Conservation (phyloP, 139 green algal genomes). For the Picochlorum sp. region DNA sequence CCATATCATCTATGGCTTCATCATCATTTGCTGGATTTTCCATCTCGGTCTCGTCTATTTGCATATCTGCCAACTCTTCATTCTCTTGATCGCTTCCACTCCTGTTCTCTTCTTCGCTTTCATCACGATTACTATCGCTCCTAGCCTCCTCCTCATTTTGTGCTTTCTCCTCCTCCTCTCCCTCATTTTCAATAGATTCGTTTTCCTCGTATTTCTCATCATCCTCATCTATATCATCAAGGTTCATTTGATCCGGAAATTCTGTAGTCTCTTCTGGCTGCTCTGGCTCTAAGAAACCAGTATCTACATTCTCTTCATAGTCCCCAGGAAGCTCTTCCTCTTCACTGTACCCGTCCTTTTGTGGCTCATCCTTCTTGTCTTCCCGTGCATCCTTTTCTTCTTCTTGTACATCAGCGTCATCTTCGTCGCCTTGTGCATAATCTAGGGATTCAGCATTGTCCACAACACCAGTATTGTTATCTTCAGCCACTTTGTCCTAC, state of each 20-base stretch:
- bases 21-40: conserved; percentile 9
- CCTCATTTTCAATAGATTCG: conserved; percentile 8
- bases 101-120: conserved; percentile 22
- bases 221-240: conserved; percentile 52
- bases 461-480: not conserved
- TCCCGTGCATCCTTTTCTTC: conserved; percentile 19
- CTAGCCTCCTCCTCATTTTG: conserved; percentile 11
- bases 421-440: conserved; percentile 1
- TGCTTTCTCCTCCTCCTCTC: conserved; percentile 19
- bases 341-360: conserved; percentile 17
- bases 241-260: conserved; percentile 70
- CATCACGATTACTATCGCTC: conserved; percentile 1
- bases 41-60: conserved; percentile 5
- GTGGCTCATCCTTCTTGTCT: too few relatives aligned
- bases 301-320: conserved; percentile 8
- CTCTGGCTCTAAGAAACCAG: conserved; percentile 45
- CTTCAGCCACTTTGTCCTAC: conserved; percentile 5
- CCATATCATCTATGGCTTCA: conserved; percentile 8
- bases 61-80: not conserved
- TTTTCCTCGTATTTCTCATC: conserved; percentile 15
- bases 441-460: not conserved
- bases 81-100: conserved; percentile 9
- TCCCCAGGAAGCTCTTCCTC: conserved; percentile 72
- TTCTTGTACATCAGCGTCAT: conserved; percentile 21
- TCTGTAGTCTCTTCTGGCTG: conserved; percentile 57